These are phyloP conservation scores for Musa beccarii DNA, from an alignment of 176 grass and related monocot genomes.

Conservation along the genomic window DNA sequence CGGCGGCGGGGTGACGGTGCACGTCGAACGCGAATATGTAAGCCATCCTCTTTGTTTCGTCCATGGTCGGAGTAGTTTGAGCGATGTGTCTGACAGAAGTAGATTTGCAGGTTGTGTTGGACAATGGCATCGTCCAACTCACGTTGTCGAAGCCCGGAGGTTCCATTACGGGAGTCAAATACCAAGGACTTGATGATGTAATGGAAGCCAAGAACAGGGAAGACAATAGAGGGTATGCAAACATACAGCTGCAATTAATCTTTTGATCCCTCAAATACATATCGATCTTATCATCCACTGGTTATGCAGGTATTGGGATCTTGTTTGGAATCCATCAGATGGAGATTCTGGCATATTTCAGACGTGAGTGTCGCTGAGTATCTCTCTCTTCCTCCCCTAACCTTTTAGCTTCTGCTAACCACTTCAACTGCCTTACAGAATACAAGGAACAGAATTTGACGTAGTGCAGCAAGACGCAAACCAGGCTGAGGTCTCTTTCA, in stretches of 20 bases:
- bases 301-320: slow-evolving; percentile 51
- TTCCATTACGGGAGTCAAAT: slow-evolving; percentile 50
- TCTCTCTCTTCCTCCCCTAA: neutral
- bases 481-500: slow-evolving; percentile 74
- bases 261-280: too few relatives aligned
- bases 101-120: slow-evolving; percentile 47
- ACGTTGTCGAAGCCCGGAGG: slow-evolving; percentile 76
- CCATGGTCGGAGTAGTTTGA: too few relatives aligned
- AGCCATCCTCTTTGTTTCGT: too few relatives aligned
- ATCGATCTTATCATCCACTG: too few relatives aligned
- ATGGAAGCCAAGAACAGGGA: slow-evolving; percentile 78
- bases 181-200: slow-evolving; percentile 75
- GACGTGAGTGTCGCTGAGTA: slow-evolving; percentile 30
- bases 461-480: slow-evolving; percentile 30
- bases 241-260: too few relatives aligned
- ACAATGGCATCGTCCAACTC: slow-evolving; percentile 70
- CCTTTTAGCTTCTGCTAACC: neutral
- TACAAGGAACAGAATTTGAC: slow-evolving; percentile 39
- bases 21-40: too few relatives aligned
- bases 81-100: neutral
- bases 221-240: slow-evolving; percentile 67
- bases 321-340: slow-evolving; percentile 35
- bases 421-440: slow-evolving; percentile 25
- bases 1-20: too few relatives aligned
- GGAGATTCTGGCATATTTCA: slow-evolving; percentile 24